Conservation (phyloP, 1,284 basidiomycete genomes). For the Peniophora sp. region DNA sequence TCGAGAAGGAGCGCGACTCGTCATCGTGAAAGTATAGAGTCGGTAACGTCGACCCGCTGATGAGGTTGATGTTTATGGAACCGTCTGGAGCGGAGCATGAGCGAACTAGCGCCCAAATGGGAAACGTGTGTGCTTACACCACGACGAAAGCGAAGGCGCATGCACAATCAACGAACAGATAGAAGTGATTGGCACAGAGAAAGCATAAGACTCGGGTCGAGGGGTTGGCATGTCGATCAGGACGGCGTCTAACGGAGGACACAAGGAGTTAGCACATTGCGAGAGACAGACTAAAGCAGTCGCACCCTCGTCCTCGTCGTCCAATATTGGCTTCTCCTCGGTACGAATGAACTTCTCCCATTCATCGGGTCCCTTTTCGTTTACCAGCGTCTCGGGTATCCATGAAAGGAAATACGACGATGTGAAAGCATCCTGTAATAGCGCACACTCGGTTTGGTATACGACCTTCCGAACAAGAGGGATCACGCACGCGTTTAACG, state of each 20-base stretch:
- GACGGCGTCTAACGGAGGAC: constrained; percentile 50
- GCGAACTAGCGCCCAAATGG: constrained; percentile 2
- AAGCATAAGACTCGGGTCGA: constrained; percentile 86
- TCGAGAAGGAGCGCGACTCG: constrained; percentile 74
- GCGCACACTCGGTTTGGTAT: constrained; percentile 9
- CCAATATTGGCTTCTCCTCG: constrained; percentile 49
- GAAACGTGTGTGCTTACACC: constrained; percentile 52
- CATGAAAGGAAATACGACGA: constrained; percentile 74
- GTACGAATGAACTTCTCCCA: constrained; percentile 83
- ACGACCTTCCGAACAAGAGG: constrained; percentile 2
- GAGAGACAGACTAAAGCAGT: constrained; percentile 5
- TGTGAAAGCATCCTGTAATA: constrained; percentile 58
- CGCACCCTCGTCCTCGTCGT: constrained; percentile 70
- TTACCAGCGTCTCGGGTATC: constrained; percentile 76
- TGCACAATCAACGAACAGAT: constrained; percentile 88
- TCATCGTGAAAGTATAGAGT: constrained; percentile 96
- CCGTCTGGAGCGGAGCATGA: constrained; percentile 40
- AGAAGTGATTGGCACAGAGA: constrained; percentile 83
- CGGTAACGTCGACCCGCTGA: constrained; percentile 83
- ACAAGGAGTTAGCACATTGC: constrained; percentile 6
- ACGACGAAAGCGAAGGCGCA: constrained; percentile 78
- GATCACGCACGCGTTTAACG: constrained; percentile 63
- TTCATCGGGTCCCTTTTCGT: constrained; percentile 68
- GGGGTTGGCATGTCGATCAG: constrained; percentile 71
- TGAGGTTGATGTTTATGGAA: constrained; percentile 76